Conservation (phyloP, 352 stramenopile genomes). For the Phytophthora tubulina region DNA sequence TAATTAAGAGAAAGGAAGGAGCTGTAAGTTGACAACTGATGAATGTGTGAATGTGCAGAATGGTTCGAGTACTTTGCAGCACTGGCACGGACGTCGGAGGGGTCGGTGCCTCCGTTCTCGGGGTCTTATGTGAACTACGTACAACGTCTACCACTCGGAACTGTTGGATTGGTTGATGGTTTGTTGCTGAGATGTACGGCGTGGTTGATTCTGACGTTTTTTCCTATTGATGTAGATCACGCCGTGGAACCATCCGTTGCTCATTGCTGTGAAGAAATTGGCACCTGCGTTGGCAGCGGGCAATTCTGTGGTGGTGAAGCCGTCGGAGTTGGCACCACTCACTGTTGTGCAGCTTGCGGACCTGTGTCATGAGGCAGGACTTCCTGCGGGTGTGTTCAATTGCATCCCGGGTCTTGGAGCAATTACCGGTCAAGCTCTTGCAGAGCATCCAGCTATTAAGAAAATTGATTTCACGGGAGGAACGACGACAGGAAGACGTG, state of each 20-base stretch:
- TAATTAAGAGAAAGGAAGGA: slow-evolving; percentile 6
- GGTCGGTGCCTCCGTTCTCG: slow-evolving; percentile 70
- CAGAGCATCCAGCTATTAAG: slow-evolving; percentile 47
- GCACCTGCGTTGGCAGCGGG: slow-evolving; percentile 73
- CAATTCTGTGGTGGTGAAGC: slow-evolving; percentile 89
- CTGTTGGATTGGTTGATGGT: slow-evolving; percentile 54
- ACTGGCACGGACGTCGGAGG: slow-evolving; percentile 73
- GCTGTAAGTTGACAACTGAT: slow-evolving; percentile 1
- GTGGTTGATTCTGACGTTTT: slow-evolving; percentile 7
- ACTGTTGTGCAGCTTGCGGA: slow-evolving; percentile 60
- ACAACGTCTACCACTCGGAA: slow-evolving; percentile 65
- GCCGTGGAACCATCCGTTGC: slow-evolving; percentile 86
- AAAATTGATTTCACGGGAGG: slow-evolving; percentile 72
- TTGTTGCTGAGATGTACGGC: not conserved
- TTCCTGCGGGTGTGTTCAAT: slow-evolving; percentile 62
- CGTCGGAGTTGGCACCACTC: slow-evolving; percentile 82
- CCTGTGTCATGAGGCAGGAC: slow-evolving; percentile 45
- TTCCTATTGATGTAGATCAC: slow-evolving; percentile 54
- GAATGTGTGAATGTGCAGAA: slow-evolving; percentile 38
- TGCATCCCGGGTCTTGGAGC: slow-evolving; percentile 51
- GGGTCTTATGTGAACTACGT: slow-evolving; percentile 68
- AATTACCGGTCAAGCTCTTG: slow-evolving; percentile 48
- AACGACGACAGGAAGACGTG: slow-evolving; percentile 46
- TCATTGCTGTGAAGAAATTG: slow-evolving; percentile 85
- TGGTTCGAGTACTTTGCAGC: slow-evolving; percentile 90